phyloP scores from a whole-genome alignment of 2,329 filamentous ascomycete species.

The Fusarium brachygibbosum region DNA sequence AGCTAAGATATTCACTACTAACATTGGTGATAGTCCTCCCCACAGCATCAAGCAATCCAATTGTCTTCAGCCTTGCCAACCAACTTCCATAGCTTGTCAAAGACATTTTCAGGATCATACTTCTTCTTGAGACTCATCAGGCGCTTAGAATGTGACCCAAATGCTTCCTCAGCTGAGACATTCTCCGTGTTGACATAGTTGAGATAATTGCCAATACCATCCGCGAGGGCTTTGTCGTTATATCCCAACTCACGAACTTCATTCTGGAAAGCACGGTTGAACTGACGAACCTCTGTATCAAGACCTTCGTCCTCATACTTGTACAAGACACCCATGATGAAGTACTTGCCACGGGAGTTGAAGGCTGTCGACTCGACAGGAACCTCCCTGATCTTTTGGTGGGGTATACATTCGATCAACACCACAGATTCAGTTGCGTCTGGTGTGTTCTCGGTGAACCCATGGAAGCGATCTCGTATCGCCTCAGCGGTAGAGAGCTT shows the following conservation, averaged over 20 bases:
- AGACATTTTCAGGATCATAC: slow-evolving; percentile 41
- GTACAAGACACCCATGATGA: slow-evolving; percentile 39
- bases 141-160: slow-evolving; percentile 35
- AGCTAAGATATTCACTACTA: too few relatives aligned
- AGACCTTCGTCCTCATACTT: slow-evolving; percentile 35
- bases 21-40: neutral
- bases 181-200: slow-evolving; percentile 36
- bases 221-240: slow-evolving; percentile 30
- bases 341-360: slow-evolving; percentile 46
- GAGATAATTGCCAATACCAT: slow-evolving; percentile 41
- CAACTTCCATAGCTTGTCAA: slow-evolving; percentile 45
- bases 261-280: slow-evolving; percentile 43
- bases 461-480: slow-evolving; percentile 36
- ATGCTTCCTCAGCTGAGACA: slow-evolving; percentile 40
- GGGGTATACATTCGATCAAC: slow-evolving; percentile 42
- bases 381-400: slow-evolving; percentile 25
- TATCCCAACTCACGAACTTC: slow-evolving; percentile 40
- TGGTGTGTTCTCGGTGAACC: slow-evolving; percentile 33
- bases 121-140: slow-evolving; percentile 39
- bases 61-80: slow-evolving; percentile 38
- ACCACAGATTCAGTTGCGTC: slow-evolving; percentile 29
- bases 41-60: slow-evolving; percentile 27
- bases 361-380: slow-evolving; percentile 42
- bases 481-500: slow-evolving; percentile 41
- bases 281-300: slow-evolving; percentile 38